Evolutionary conservation across 176 grass and related monocot genomes (phyloP), one percentile per base, ranked within the genome.

Genomic region (Carex myosuroides): DNA sequence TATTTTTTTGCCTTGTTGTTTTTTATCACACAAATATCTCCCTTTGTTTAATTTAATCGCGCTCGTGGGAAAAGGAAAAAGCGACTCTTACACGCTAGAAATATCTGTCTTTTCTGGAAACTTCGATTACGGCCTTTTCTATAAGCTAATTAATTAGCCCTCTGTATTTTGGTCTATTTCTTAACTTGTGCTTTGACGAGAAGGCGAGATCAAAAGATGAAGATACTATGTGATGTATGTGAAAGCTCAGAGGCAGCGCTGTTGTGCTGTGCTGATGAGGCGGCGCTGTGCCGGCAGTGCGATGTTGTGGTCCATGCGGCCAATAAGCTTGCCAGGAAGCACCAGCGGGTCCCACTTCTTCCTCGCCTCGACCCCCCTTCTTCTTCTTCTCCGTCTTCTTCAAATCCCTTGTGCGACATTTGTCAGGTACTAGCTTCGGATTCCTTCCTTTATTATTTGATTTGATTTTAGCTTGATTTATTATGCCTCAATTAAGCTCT

Each of bases 271-370:
- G 88, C 88, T 3, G 88, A 90, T 48, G 88, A 90, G 88, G 88
- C 88, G 52, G 88, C 84, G 80, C 88, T 90, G 13, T 90, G 91
- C 29, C 86, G 89, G 72, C 63, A 79, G 57, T 93, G 91, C 86
- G 94, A 93, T 85, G 89, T 81, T 56, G 90, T 77, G 66, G 91
- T 97, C 32, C 94, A 97, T 86, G 90, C 91, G 55, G 91, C 91
- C 44, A 97, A 97, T 92, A 93, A 88, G 89, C 91, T 97, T 82
- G 91, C 94, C 82, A 80, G 86, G 14, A 90, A 89, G 79, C 94
- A 97, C 89, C 84, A 88, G 59, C 91, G 89, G 71, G 86, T 97
- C 78, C 87, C 82, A 6, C 91, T 93, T 10, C 86, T 97, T 18
- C 88, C 86, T 67, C 64, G 29, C 11, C 24, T 30, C 60, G 44